Evolutionary conservation across 352 stramenopile genomes (phyloP), one percentile per base, ranked within the genome.

Genomic region (Phytopythium helicoides): DNA sequence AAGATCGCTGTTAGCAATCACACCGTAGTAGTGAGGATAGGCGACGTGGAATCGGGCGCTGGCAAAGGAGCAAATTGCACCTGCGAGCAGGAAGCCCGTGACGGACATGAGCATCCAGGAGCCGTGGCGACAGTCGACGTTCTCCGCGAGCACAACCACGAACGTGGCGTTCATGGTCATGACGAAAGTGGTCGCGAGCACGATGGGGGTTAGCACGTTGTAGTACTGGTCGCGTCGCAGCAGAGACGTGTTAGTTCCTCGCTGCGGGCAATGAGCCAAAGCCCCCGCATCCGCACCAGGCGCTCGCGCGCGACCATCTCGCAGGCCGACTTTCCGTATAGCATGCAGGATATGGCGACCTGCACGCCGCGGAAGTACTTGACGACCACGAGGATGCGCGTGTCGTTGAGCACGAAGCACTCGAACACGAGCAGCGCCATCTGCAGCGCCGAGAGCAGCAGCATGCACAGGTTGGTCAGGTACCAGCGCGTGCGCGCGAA

Each of bases 331-430:
- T 79, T 81, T 12, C 80, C 80, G 47, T 88, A 90, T 7, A 90
- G 52, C 54, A 87, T 58, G 36, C 80, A 90, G 28, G 80, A 86
- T 11, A 84, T 73, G 10, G 74, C 73, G 47, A 90, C 67, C 50
- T 90, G 80, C 31, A 90, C 40, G 21, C 72, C 79, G 23, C 75
- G 80, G 38, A 78, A 86, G 66, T 87, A 90, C 66, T 90, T 90
- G 64, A 68, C 60, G 21, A 80, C 58, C 39, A 90, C 73, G 38
- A 90, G 73, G 26, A 87, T 60, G 47, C 81, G 78, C 41, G 74
- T 45, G 61, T 62, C 81, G 59, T 83, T 86, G 37, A 68, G 46
- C 25, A 83, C 37, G 35, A 88, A 66, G 64, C 76, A 90, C 62
- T 87, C 74, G 54, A 76, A 72, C 45, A 72, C 74, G 28, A 90